Evolutionary conservation across 768 basidiomycete species (phyloP).

Genomic region (Tricholoma bakamatsutake): DNA sequence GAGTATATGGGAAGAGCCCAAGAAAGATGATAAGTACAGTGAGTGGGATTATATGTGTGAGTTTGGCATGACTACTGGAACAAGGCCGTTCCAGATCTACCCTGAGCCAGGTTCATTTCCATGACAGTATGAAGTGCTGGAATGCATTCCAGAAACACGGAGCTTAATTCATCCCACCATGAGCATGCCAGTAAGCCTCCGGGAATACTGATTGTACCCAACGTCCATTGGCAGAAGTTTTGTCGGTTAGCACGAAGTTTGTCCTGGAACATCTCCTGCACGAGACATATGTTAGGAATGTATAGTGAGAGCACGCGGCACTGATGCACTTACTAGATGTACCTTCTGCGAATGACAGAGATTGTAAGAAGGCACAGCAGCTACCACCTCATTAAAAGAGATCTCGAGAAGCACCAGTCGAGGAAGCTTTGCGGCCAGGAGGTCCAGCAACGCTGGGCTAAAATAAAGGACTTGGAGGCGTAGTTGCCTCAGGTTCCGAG

Average conservation of each 20-base stretch:
- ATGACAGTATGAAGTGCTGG: conserved; percentile 8
- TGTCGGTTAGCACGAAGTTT: conserved; percentile 1
- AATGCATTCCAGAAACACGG: conserved; percentile 9
- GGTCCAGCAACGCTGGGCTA: conserved; percentile 19
- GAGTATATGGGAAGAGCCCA: no score
- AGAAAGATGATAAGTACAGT: no score
- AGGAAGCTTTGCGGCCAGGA: conserved; percentile 19
- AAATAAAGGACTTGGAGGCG: conserved; percentile 17
- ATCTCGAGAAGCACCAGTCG: conserved; percentile 18
- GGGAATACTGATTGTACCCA: conserved; percentile 5
- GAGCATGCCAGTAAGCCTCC: neutral
- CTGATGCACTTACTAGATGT: conserved; percentile 9
- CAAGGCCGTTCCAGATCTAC: neutral
- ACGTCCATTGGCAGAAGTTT: conserved; percentile 9
- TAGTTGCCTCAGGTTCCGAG: conserved; percentile 13
- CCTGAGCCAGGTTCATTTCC: neutral
- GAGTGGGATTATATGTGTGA: no score
- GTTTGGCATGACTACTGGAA: neutral
- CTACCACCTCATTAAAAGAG: conserved; percentile 16
- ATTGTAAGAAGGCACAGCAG: conserved; percentile 1
- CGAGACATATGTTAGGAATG: neutral
- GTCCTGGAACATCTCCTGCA: conserved; percentile 8
- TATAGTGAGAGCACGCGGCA: neutral
- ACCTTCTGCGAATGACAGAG: neutral
- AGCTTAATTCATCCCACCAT: conserved; percentile 1